Evolutionary conservation across 768 basidiomycete genomes (phyloP), one percentile per base, ranked within the genome.

Genomic region (Lactarius deliciosus): DNA sequence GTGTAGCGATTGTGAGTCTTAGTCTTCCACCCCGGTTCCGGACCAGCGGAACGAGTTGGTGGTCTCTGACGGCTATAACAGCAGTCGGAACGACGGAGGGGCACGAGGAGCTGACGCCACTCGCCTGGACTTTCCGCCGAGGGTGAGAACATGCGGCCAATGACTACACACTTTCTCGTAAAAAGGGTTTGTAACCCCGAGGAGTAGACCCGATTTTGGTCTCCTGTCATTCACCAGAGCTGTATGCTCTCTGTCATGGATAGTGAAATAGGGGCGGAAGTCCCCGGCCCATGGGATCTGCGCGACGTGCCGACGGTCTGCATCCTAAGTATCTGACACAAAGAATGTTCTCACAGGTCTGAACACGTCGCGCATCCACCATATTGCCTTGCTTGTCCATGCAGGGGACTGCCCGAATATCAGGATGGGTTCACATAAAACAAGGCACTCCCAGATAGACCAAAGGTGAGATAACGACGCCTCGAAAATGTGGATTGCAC

Each of bases 391-490:
- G 69, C 92, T 95, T 0, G 91, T 92, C 73, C 87, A 82, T 0
- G 90, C 84, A 22, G 96, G 94, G 0, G 88, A 88, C 1, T 85
- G 76, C 3, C 90, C 90, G 70, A 90, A 95, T 34, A 98, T 81
- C 22, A 98, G 77, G 8, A 99, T 82, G 0, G 96, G 94, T 74
- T 99, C 96, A 68, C 90, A 92, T 11, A 98, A 81, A 0, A 98
- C 82, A 0, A 98, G 79, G 63, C 95, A 95, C 76, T 99, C 96
- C 96, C 96, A 99, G 61, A 90, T 82, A 5, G 91, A 90, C 91
- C 90, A 92, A 30, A 91, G 75, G 70, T 90, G 83, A 3, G 87
- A 75, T 32, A 90, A 70, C 18, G 83, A 83, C 0, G 87, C 84
- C 71, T 89, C 88, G 66, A 91, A 87, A 8, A 86, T 79, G 11